Evolutionary conservation across 1,139 yeast species (phyloP).

Genomic region (Pneumocystis murina): DNA sequence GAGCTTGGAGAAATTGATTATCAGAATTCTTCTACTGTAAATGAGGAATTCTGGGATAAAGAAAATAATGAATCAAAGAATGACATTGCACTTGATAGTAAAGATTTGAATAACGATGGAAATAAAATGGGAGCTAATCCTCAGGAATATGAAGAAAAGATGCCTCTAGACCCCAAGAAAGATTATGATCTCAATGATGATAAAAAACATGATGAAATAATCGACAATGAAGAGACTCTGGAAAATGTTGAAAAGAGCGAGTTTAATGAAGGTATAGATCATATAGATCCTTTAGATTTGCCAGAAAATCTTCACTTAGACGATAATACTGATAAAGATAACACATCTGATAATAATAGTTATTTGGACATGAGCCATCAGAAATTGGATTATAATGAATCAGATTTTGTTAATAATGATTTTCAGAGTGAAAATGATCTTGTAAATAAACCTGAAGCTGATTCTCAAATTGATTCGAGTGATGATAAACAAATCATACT

Average conservation of each 20-base stretch:
- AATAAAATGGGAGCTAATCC: slow-evolving; percentile 41
- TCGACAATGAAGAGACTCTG: slow-evolving; percentile 29
- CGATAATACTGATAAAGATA: slow-evolving; percentile 20
- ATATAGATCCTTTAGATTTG: slow-evolving; percentile 62
- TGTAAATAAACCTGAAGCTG: slow-evolving; percentile 13
- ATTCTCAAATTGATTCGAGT: slow-evolving; percentile 6
- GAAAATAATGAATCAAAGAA: slow-evolving; percentile 64
- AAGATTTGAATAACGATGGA: slow-evolving; percentile 53
- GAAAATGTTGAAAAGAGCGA: slow-evolving; percentile 58
- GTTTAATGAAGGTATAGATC: slow-evolving; percentile 58
- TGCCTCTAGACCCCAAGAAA: slow-evolving; percentile 41
- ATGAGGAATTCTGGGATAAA: slow-evolving; percentile 98
- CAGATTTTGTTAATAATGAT: slow-evolving; percentile 2
- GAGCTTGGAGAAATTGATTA: slow-evolving; percentile 83
- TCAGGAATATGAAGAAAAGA: slow-evolving; percentile 40
- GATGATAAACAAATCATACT: slow-evolving; percentile 24
- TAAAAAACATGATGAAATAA: slow-evolving; percentile 29
- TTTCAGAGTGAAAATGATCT: slow-evolving; percentile 8
- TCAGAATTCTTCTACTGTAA: slow-evolving; percentile 85
- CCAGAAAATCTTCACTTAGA: slow-evolving; percentile 58
- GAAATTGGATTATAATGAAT: slow-evolving; percentile 6
- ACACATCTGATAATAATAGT: slow-evolving; percentile 22
- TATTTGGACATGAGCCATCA: slow-evolving; percentile 1
- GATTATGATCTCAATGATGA: slow-evolving; percentile 27
- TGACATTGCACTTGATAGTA: slow-evolving; percentile 48